Evolutionary conservation across 2,329 filamentous ascomycete species (phyloP), one percentile per base, ranked within the genome.

Genomic region (Exophiala bonariae): DNA sequence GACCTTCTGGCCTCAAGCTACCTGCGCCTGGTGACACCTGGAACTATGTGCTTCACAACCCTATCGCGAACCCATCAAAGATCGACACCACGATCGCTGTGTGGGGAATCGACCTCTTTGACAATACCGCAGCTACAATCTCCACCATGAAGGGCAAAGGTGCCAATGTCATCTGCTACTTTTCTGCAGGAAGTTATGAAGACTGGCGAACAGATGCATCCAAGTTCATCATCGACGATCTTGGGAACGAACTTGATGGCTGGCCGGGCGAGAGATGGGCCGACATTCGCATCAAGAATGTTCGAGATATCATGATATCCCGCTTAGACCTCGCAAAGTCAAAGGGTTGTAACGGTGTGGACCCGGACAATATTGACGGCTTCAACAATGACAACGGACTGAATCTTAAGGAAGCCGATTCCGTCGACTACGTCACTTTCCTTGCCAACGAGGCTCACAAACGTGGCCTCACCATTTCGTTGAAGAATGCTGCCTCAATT

Each of bases 131-230:
- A 11, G 60, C 66, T 5, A 73, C 67, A 1, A 78, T 83, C 41
- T 50, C 64, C 3, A 61, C 63, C 4, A 67, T 84, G 11, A 76
- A 82, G 33, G 54, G 56, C 3, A 59, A 72, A 20, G 77, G 75
- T 7, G 79, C 79, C 60, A 81, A 78, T 52, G 79, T 87, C 44
- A 83, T 89, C 49, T 89, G 86, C 70, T 89, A 89, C 67, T 89
- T 89, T 69, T 85, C 81, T 41, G 84, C 83, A 0, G 86, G 86
- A 1, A 83, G 80, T 6, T 87, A 78, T 57, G 86, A 89, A 65
- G 62, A 80, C 41, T 80, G 76, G 69, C 75, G 85, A 3, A 66
- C 73, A 1, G 86, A 89, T 61, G 72, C 74, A 14, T 61, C 60
- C 22, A 58, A 77, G 4, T 88, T 87, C 60, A 60, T 68, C 6